Base-by-base conservation (phyloP, 495 filamentous ascomycete species). In the Lophium mytilinum region DNA sequence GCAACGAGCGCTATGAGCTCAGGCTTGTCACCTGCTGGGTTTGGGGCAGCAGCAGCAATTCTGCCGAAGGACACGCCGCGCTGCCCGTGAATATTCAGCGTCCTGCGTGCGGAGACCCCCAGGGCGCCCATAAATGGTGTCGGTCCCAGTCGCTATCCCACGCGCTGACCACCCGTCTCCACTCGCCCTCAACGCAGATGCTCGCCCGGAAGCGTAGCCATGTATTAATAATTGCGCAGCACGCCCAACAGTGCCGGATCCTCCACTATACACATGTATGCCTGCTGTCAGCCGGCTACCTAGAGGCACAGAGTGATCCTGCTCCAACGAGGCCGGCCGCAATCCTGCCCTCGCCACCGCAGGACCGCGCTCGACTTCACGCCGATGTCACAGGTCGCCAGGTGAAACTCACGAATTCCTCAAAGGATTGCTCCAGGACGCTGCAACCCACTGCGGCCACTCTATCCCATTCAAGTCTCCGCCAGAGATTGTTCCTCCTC, bases 31-130 rank as follows among this genome's bases (percentile, higher is more conserved):
- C 41, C 60, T 53, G 60, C 60, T 53, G 19, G 45, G 37, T 51
- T 57, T 54, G 50, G 42, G 54, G 58, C 33, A 34, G 46, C 36
- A 53, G 47, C 40, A 56, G 41, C 50, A 57, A 52, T 62, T 54
- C 60, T 57, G 40, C 60, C 60, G 60, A 57, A 19, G 19, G 42
- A 45, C 19, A 45, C 50, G 48, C 53, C 53, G 55, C 45, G 43
- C 46, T 43, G 53, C 50, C 47, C 58, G 46, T 50, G 53, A 57
- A 51, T 42, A 56, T 51, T 56, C 50, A 54, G 18, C 7, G 35
- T 51, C 52, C 50, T 47, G 18, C 7, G 35, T 42, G 49, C 34
- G 24, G 24, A 30, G 24, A 30, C 24, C 24, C 24, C 24, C 24
- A 30, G 24, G 24, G 24, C 24, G 24, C 24, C 24, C 24, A 30